These are phyloP conservation scores for Mortierella alpina DNA, from an alignment of 192 early-diverging fungal genomes.

Conservation along the genomic window DNA sequence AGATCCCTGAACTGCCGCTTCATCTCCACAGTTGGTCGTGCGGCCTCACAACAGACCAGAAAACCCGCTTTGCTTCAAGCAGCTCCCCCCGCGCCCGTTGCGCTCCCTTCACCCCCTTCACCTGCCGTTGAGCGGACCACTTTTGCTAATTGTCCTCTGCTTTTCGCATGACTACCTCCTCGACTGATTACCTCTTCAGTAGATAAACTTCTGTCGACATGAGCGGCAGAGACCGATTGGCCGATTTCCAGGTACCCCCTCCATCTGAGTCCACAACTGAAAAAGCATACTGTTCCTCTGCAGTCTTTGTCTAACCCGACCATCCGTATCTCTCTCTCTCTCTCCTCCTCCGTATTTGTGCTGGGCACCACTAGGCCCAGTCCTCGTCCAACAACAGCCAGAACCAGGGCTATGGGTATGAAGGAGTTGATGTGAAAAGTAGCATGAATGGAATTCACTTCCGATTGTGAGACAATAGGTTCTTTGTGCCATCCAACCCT, in stretches of 20 bases:
- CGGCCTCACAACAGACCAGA: too few species aligned
- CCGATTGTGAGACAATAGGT: too few species aligned
- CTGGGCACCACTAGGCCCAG: conserved; percentile 31
- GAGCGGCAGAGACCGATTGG: conserved; percentile 56
- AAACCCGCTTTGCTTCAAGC: not conserved
- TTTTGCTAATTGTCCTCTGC: not conserved
- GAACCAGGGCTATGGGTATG: conserved; percentile 50
- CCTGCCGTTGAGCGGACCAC: not conserved
- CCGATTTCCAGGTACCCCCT: conserved; percentile 46
- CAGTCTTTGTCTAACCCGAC: not conserved
- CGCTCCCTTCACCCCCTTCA: not conserved
- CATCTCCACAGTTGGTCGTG: too few species aligned
- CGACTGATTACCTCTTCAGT: not conserved
- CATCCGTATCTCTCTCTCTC: not conserved
- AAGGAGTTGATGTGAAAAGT: not conserved
- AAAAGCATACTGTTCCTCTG: not conserved
- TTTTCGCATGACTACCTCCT: not conserved
- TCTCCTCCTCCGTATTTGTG: not conserved
- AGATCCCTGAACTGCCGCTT: too few species aligned
- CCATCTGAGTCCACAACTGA: not conserved
- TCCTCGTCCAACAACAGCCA: conserved; percentile 14
- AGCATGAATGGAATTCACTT: not conserved
- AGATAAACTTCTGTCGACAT: conserved; percentile 11
- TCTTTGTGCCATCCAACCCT: not conserved
- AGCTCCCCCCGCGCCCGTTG: not conserved